Percentiles rank a stretch among this genome's conserved stretches.
Evolutionary conservation across 73 alveolate species (phyloP).

Genomic region (Effrenium voratum): DNA sequence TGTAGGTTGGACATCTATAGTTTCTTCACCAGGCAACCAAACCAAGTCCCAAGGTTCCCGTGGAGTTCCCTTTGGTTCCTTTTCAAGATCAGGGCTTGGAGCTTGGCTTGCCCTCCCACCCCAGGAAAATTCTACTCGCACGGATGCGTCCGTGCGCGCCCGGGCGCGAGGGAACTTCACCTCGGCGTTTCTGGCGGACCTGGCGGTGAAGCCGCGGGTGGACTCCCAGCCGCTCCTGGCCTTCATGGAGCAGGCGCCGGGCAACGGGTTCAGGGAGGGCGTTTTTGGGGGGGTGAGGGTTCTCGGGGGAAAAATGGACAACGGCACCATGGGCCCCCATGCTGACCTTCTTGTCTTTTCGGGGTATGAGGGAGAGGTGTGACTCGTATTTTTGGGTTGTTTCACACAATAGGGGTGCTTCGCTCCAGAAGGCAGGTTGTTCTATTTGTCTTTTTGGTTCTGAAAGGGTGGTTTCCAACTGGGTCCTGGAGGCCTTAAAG

Average conservation of each 20-base stretch:
- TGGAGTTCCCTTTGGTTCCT: not conserved
- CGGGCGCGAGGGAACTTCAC: slow-evolving; percentile 44
- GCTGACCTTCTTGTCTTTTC: no score
- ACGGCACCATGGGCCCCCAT: no score
- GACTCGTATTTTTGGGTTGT: no score
- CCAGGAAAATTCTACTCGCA: no score
- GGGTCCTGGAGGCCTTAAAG: no score
- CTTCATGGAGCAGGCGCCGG: slow-evolving; percentile 63
- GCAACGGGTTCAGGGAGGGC: not conserved
- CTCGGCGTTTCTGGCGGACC: slow-evolving; percentile 51
- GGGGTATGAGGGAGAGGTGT: no score
- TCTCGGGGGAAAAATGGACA: no score
- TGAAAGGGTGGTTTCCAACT: no score
- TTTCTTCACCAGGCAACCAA: not conserved
- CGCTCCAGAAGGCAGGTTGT: no score
- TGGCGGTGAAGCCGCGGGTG: slow-evolving; percentile 53
- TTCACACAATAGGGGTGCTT: no score
- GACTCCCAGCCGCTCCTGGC: slow-evolving; percentile 82
- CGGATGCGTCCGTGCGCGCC: not conserved
- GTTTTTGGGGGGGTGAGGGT: not conserved
- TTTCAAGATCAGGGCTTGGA: not conserved
- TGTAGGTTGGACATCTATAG: not conserved
- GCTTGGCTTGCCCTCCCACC: no score
- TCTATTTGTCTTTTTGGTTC: no score
- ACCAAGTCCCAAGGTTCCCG: not conserved